Conservation (phyloP, 805 yeast species). For the Candida argentea region DNA sequence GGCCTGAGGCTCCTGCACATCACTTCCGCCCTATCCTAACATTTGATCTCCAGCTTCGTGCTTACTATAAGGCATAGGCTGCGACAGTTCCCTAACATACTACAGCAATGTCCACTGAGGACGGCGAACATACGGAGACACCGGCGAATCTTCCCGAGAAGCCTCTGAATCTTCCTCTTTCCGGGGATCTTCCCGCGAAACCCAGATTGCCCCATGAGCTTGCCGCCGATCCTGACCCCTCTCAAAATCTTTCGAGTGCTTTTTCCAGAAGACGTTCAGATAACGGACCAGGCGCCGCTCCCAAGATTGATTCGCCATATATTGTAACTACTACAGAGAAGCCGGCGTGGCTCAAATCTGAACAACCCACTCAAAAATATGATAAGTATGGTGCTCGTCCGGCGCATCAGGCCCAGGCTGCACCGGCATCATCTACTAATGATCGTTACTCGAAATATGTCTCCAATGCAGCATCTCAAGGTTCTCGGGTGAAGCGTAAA, state of each 20-base stretch:
- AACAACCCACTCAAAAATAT: constrained; percentile 20
- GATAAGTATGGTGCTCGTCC: constrained; percentile 27
- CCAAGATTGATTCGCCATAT: constrained; percentile 8
- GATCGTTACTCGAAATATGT: constrained; percentile 12
- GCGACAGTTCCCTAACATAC: no score
- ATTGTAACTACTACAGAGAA: constrained; percentile 13
- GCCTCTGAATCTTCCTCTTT: no score
- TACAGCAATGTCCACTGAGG: no score
- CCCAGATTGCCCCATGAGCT: no score
- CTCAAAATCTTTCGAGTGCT: constrained; percentile 13
- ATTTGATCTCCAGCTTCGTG: no score
- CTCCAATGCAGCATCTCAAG: not conserved
- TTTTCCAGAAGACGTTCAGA: constrained; percentile 14
- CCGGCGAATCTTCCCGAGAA: no score
- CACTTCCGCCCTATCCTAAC: no score
- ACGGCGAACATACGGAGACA: no score
- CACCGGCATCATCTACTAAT: constrained; percentile 1
- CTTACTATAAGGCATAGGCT: no score
- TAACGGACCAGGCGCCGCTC: not conserved
- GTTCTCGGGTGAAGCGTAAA: constrained; percentile 4
- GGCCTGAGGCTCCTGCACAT: no score
- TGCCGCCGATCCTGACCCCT: no score
- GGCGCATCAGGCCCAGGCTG: not conserved
- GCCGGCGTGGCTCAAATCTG: constrained; percentile 32
- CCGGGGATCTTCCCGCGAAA: no score